Conservation (phyloP, 192 early-diverging fungal genomes). For the Rhizophagus sp. region DNA sequence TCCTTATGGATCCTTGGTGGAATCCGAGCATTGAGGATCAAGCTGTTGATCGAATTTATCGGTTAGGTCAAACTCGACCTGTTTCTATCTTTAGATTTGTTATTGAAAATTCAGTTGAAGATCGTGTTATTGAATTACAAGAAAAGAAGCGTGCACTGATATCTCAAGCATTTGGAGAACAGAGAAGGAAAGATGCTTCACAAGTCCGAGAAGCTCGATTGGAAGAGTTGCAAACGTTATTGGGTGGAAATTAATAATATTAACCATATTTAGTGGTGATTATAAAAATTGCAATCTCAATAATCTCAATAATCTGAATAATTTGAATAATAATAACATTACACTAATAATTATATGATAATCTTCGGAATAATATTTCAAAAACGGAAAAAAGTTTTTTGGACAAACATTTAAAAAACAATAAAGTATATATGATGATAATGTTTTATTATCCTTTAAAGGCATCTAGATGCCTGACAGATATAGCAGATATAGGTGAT, state of each 20-base stretch:
- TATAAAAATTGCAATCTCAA: too few relatives aligned
- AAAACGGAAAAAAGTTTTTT: neutral
- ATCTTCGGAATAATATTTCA: neutral
- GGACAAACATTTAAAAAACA: neutral
- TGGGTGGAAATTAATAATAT: neutral
- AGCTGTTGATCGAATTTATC: constrained; percentile 61
- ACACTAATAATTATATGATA: too few relatives aligned
- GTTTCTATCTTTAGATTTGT: constrained; percentile 65
- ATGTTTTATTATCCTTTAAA: too few relatives aligned
- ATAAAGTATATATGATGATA: neutral
- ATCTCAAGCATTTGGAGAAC: constrained; percentile 40
- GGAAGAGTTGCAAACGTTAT: neutral
- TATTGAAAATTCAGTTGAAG: constrained; percentile 66
- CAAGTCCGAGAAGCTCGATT: neutral
- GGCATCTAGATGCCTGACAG: too few relatives aligned
- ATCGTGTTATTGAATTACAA: constrained; percentile 68
- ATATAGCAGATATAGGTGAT: too few relatives aligned
- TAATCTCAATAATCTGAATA: too few relatives aligned
- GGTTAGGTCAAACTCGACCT: constrained; percentile 63
- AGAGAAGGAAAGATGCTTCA: neutral
- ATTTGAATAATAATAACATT: too few relatives aligned
- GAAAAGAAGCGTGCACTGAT: constrained; percentile 54
- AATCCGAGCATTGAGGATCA: constrained; percentile 69
- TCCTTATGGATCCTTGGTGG: constrained; percentile 84
- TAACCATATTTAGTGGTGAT: too few relatives aligned